Conservation (phyloP, 805 yeast genomes). For the Metschnikowia corniflorae region DNA sequence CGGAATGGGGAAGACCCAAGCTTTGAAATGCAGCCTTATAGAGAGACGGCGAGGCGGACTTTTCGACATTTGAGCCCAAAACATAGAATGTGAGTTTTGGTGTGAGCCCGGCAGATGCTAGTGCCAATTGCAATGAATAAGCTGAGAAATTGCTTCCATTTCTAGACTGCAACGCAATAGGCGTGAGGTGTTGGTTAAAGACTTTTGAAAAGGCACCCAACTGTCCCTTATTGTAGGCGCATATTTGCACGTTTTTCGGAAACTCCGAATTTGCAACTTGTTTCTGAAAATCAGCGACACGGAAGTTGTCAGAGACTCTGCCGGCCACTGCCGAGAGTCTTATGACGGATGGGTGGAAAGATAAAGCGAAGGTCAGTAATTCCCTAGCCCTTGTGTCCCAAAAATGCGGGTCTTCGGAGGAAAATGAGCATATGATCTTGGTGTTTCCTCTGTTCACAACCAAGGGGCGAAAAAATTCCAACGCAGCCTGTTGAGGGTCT, state of each 20-base stretch:
- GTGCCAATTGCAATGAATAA: neutral
- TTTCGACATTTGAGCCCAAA: constrained; percentile 13
- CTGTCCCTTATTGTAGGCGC: constrained; percentile 13
- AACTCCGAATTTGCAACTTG: neutral
- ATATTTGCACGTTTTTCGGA: neutral
- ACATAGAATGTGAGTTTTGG: constrained; percentile 14
- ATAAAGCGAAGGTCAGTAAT: neutral
- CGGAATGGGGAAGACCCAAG: constrained; percentile 15
- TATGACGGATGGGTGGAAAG: neutral
- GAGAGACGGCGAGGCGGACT: constrained; percentile 14
- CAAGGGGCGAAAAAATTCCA: neutral
- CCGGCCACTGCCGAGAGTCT: neutral
- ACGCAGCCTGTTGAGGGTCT: neutral
- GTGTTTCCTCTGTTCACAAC: constrained; percentile 6
- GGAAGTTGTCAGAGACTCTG: neutral
- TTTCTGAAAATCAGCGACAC: neutral
- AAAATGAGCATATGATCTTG: constrained; percentile 8
- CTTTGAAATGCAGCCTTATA: constrained; percentile 12
- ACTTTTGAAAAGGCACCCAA: constrained; percentile 14
- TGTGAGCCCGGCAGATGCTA: constrained; percentile 4
- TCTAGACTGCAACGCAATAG: constrained; percentile 1
- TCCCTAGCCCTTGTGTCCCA: neutral
- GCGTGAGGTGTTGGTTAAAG: constrained; percentile 14
- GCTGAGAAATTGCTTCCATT: neutral
- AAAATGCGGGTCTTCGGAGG: neutral